phyloP scores from a whole-genome alignment of 2,329 filamentous ascomycete species.

The Trichophyton verrucosum region DNA sequence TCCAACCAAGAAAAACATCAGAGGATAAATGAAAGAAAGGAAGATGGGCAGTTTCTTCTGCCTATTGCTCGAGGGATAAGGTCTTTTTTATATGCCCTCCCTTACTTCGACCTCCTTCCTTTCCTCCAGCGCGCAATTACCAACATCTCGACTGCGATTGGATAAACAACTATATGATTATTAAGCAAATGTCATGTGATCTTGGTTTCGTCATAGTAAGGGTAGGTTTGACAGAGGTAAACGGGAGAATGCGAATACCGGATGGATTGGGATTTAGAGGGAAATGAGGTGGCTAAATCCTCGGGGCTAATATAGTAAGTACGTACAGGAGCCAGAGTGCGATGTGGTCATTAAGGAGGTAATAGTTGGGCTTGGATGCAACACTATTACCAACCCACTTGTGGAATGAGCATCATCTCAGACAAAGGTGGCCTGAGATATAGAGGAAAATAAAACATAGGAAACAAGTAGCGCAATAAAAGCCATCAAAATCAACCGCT shows the following conservation, averaged over 20 bases:
- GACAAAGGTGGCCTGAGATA: not conserved
- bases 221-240: not conserved
- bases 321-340: not conserved
- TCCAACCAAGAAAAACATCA: not conserved
- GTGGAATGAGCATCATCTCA: not conserved
- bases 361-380: not conserved
- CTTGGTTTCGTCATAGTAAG: not conserved
- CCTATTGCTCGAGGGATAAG: not conserved
- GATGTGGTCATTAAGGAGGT: not conserved
- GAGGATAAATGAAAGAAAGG: not conserved
- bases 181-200: not conserved
- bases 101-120: not conserved
- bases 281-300: not conserved
- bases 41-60: not conserved
- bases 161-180: not conserved
- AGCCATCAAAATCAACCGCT: not conserved
- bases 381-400: not conserved
- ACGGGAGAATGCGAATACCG: not conserved
- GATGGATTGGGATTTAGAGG: not conserved
- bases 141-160: not conserved
- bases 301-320: not conserved
- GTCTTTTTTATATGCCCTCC: not conserved
- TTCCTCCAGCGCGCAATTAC: not conserved
- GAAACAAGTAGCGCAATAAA: not conserved
- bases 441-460: not conserved